Base-by-base conservation (phyloP, 805 yeast species). In the Cyberlindnera mississippiensis region DNA sequence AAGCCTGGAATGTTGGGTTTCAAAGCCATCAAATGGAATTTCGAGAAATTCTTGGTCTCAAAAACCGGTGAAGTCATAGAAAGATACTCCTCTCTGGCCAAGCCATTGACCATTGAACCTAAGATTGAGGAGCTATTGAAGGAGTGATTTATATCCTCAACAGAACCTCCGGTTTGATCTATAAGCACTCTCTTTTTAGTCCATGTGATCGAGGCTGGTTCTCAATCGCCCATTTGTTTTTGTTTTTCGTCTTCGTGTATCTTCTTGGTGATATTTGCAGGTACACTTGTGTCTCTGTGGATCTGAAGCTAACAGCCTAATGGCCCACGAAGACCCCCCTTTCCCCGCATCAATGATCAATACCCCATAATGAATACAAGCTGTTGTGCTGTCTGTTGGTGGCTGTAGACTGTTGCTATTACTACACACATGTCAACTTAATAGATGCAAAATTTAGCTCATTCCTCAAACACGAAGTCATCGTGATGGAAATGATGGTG, bases 11-110 rank as follows among this genome's bases (percentile, higher is more conserved):
- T 69, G 11, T 66, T 85, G n/a, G 52, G 95, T 11, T 75, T 85
- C 66, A 76, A 67, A 47, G 83, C 84, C 41, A 76, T 84, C 50
- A 72, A 78, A 57, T 84, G 93, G 93, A 84, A 84, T 64, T 84
- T 85, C 57, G 90, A 83, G 57, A 84, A 84, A 66, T 85, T 84
- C 61, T 46, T 85, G 32, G 59, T 85, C 34, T 75, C 73, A 56
- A 65, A 67, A 46, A 50, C 72, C 2, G 93, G 93, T 28, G 78
- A 74, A 71, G 87, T 82, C 18, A 69, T 69, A 28, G 67, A 66
- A 36, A 75, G 96, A 54, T 81, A 68, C 63, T 74, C 83, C 10
- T 80, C 95, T 4, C 61, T 78, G 41, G 76, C 87, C 18, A 72
- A 79, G 34, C 98, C 98, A 22, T 55, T 63, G 11, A 65, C 73